These are phyloP conservation scores for Candida loeiensis DNA, from an alignment of 805 yeast genomes.

Conservation along the genomic window DNA sequence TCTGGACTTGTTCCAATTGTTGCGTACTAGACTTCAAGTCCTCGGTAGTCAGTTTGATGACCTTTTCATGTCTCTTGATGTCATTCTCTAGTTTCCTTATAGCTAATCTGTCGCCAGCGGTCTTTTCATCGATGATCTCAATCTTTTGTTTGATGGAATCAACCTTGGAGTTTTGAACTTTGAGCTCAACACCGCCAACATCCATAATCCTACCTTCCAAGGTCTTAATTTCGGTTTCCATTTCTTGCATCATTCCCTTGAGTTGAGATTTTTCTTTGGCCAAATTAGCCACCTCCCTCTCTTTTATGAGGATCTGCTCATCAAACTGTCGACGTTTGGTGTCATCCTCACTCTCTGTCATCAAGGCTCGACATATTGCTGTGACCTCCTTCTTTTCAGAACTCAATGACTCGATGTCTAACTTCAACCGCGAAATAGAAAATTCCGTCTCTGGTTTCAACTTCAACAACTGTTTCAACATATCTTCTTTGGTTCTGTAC, in stretches of 20 bases:
- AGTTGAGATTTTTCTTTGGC: constrained; percentile 27
- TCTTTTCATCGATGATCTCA: constrained; percentile 54
- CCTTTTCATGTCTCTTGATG: constrained; percentile 50
- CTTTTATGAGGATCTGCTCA: constrained; percentile 37
- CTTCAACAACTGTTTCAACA: constrained; percentile 56
- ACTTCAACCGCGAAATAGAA: constrained; percentile 50
- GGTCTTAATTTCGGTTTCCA: constrained; percentile 52
- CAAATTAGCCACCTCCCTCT: constrained; percentile 18
- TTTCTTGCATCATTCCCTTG: constrained; percentile 50
- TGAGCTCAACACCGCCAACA: constrained; percentile 84
- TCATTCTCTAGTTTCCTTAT: constrained; percentile 64
- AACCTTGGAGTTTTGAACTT: constrained; percentile 77
- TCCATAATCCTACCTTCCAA: constrained; percentile 80
- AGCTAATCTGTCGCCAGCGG: constrained; percentile 53
- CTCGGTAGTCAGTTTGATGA: constrained; percentile 40
- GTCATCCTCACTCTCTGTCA: constrained; percentile 34
- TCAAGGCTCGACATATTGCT: constrained; percentile 39
- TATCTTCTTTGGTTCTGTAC: constrained; percentile 55
- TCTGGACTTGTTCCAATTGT: constrained; percentile 22
- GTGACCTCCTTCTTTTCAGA: constrained; percentile 51
- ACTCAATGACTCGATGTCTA: constrained; percentile 63
- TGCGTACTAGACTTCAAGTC: constrained; percentile 39
- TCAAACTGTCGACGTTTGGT: constrained; percentile 29
- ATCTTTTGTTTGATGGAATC: constrained; percentile 68
- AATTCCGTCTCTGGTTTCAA: constrained; percentile 67